Evolutionary conservation across 169 alveolate species (phyloP).

Genomic region (Plasmodium berghei): DNA sequence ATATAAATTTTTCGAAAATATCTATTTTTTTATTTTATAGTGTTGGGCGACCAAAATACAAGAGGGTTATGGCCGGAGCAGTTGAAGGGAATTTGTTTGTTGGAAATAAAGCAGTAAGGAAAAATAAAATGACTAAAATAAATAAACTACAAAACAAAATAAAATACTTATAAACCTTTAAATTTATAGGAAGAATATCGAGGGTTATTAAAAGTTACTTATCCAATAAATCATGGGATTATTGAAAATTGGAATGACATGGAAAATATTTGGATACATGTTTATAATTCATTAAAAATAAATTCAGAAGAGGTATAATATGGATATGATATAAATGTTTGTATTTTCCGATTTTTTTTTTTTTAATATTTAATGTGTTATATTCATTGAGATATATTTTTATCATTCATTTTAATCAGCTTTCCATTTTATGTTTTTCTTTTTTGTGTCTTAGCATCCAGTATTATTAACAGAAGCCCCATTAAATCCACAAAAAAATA

Average conservation of each 20-base stretch:
- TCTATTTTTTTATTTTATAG: conserved; percentile 20
- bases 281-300: conserved; percentile 80
- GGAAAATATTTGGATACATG: conserved; percentile 85
- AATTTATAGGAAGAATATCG: conserved; percentile 77
- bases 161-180: neutral
- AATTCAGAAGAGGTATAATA: conserved; percentile 78
- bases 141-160: neutral
- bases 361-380: neutral
- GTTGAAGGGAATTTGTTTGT: conserved; percentile 81
- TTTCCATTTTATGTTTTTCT: conserved; percentile 15
- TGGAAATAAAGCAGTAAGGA: conserved; percentile 58
- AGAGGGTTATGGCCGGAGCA: conserved; percentile 86
- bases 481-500: conserved; percentile 79
- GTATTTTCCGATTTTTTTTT: neutral
- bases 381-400: too few relatives aligned
- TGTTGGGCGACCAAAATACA: conserved; percentile 84
- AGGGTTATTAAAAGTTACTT: conserved; percentile 86
- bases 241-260: conserved; percentile 87
- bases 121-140: neutral
- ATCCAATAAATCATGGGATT: conserved; percentile 90
- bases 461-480: conserved; percentile 84
- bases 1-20: neutral
- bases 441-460: conserved; percentile 45
- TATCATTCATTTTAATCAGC: too few relatives aligned
- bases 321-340: conserved; percentile 11